Evolutionary conservation across 768 basidiomycete species (phyloP).

Genomic region (Suillus tomentosus): DNA sequence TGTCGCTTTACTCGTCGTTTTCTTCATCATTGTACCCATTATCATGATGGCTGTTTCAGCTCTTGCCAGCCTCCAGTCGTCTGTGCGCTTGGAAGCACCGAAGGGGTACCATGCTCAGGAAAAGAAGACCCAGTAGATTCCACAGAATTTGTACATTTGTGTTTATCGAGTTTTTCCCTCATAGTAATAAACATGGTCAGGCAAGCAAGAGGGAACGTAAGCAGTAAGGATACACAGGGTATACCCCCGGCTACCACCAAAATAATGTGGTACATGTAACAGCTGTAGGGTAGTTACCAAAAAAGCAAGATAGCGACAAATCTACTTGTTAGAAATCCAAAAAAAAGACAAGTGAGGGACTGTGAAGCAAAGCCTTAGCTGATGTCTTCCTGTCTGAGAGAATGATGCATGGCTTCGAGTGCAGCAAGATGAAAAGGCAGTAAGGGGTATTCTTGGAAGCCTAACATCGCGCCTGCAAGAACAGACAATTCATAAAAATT

Average conservation of each 20-base stretch:
- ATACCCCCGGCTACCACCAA: slow-evolving; percentile 7
- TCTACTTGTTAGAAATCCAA: slow-evolving; percentile 15
- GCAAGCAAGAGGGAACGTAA: slow-evolving; percentile 22
- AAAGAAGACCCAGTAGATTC: slow-evolving; percentile 71
- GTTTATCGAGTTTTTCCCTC: background rate
- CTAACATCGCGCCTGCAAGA: slow-evolving; percentile 45
- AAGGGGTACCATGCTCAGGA: slow-evolving; percentile 70
- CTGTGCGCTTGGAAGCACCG: slow-evolving; percentile 60
- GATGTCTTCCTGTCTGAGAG: slow-evolving; percentile 34
- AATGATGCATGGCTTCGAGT: slow-evolving; percentile 58
- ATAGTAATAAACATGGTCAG: slow-evolving; percentile 6
- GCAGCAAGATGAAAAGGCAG: slow-evolving; percentile 79
- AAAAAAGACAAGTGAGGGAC: slow-evolving; percentile 1
- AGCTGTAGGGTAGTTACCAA: slow-evolving; percentile 13
- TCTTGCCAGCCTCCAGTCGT: slow-evolving; percentile 73
- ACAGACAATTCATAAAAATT: slow-evolving; percentile 74
- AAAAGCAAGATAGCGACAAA: slow-evolving; percentile 11
- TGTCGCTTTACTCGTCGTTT: slow-evolving; percentile 56
- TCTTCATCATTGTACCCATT: slow-evolving; percentile 71
- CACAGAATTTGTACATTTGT: slow-evolving; percentile 17
- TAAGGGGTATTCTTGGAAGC: slow-evolving; percentile 48
- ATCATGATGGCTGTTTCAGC: slow-evolving; percentile 64
- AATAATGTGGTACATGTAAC: slow-evolving; percentile 19
- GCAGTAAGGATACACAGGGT: slow-evolving; percentile 28
- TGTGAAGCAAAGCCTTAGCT: slow-evolving; percentile 19